These are phyloP conservation scores for Avena atlantica DNA, from an alignment of 176 grass and related monocot species.

Conservation along the genomic window DNA sequence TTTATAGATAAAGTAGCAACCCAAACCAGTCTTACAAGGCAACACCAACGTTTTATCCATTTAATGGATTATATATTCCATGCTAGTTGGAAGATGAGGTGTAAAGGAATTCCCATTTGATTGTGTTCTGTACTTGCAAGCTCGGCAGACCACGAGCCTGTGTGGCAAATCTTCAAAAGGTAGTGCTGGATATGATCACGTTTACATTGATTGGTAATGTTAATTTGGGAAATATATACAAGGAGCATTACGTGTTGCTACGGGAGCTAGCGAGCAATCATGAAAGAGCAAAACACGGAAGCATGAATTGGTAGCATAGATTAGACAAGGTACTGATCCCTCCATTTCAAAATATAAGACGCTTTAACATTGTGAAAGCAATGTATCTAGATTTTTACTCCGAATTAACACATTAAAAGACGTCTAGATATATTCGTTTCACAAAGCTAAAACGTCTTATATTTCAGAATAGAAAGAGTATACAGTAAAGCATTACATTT, in stretches of 20 bases:
- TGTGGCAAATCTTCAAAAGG: slow-evolving; percentile 32
- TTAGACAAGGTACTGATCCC: not conserved
- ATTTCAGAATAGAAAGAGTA: not conserved
- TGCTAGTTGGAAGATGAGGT: not conserved
- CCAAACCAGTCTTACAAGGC: no score
- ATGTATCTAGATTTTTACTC: no score
- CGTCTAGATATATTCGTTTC: no score
- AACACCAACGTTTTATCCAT: not conserved
- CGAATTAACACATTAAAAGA: no score
- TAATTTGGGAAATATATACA: slow-evolving; percentile 25
- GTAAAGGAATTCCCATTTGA: slow-evolving; percentile 16
- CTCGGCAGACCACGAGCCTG: slow-evolving; percentile 6
- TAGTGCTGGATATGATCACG: slow-evolving; percentile 36
- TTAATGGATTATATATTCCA: not conserved
- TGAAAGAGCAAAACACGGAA: slow-evolving; percentile 23
- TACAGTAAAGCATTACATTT: slow-evolving; percentile 40
- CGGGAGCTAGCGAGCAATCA: slow-evolving; percentile 38
- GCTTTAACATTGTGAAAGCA: no score
- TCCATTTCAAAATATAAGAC: no score
- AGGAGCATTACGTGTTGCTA: slow-evolving; percentile 19
- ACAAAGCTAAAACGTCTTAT: no score
- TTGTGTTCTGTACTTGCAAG: slow-evolving; percentile 42
- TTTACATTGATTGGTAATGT: not conserved
- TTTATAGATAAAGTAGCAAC: no score
- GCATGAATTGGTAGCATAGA: slow-evolving; percentile 5